Evolutionary conservation across 495 filamentous ascomycete genomes (phyloP), one percentile per base, ranked within the genome.

Genomic region (Penicillium tannophilum): DNA sequence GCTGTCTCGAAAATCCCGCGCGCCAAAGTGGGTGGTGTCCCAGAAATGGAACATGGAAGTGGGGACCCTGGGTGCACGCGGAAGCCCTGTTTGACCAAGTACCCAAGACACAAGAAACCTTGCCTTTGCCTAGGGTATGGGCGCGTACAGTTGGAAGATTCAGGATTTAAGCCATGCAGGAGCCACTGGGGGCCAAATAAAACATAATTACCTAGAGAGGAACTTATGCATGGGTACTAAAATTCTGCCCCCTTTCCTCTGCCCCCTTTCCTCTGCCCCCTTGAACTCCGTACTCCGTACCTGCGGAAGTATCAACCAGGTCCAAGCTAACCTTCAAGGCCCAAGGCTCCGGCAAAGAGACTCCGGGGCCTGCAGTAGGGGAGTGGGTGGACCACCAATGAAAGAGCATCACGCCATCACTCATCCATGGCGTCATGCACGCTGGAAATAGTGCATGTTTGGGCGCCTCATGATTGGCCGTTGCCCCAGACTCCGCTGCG

Each of bases 401-500:
- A 71, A 59, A 60, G 52, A 14, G 26, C 33, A 73, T 71, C 66
- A 75, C 70, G 63, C 72, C 68, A 69, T 66, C 42, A 60, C 54
- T 46, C 54, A 56, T 64, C 36, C 61, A 69, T 75, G 66, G 69
- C 74, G 71, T 77, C 71, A 77, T 74, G 72, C 69, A 72, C 30
- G 50, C 60, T 67, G 66, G 56, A 66, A 67, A 71, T 75, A 74
- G 72, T 73, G 66, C 66, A 56, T 49, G 31, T 53, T 61, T 44
- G 50, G 23, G 26, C 10, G 17, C 17, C 17, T 10, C 14, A 35
- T 74, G 55, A 73, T 75, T 74, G 69, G 72, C 16, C 11, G 20
- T 30, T 59, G 42, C 51, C 67, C 60, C 63, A 61, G 52, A 63
- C 63, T 69, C 61, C 60, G 52, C 67, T 70, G 72, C 63, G 62